phyloP scores from a whole-genome alignment of 805 yeast species.

The Saccharomycopsis schoenii region DNA sequence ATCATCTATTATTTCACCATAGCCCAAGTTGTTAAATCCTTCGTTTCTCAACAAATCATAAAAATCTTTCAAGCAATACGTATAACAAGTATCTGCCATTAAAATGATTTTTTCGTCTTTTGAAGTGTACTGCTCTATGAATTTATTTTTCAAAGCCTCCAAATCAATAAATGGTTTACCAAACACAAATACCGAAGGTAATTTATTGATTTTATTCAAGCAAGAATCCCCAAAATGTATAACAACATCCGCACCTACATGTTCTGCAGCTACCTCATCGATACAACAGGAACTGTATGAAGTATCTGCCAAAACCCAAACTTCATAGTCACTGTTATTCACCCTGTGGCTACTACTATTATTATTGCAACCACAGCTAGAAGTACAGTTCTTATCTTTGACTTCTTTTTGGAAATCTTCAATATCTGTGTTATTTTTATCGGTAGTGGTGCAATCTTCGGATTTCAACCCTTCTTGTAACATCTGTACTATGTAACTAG shows the following conservation, averaged over 20 bases:
- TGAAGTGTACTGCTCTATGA: constrained; percentile 35
- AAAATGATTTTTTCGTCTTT: constrained; percentile 38
- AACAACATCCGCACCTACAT: constrained; percentile 74
- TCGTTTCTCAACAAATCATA: constrained; percentile 26
- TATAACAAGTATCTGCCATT: constrained; percentile 69
- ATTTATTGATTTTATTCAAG: constrained; percentile 60
- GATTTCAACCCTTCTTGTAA: constrained; percentile 29
- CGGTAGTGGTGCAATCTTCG: constrained; percentile 20
- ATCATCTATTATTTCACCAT: constrained; percentile 19
- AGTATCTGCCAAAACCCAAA: constrained; percentile 90
- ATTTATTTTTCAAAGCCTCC: constrained; percentile 28
- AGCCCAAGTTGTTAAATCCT: constrained; percentile 29
- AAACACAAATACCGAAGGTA: constrained; percentile 73
- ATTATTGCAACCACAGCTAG: constrained; percentile 1
- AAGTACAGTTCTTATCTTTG: background rate
- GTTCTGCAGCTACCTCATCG: constrained; percentile 95
- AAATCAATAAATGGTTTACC: constrained; percentile 55
- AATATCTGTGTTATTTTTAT: background rate
- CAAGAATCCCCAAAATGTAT: constrained; percentile 96
- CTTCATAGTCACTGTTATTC: constrained; percentile 22
- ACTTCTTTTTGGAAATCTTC: constrained; percentile 2
- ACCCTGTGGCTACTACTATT: constrained; percentile 19
- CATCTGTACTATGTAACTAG: constrained; percentile 55
- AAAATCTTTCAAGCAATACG: constrained; percentile 34
- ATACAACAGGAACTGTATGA: constrained; percentile 93